Evolutionary conservation across 306 rosid genomes (phyloP), one percentile per base, ranked within the genome.

Genomic region (Abrus pulchellus): DNA sequence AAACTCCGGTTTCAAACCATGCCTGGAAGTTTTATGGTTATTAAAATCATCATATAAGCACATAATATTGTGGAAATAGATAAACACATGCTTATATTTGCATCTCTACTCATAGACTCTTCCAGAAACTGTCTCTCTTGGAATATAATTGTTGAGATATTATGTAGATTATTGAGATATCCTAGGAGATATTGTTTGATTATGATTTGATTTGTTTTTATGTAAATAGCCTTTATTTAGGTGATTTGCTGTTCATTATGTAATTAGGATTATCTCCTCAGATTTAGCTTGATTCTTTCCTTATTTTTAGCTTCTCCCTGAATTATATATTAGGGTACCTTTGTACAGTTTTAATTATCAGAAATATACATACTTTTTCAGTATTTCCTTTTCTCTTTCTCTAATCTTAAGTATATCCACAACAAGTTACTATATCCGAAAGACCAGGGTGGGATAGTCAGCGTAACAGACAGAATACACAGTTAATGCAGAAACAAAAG

Each of bases 1-100:
- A 56, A 73, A 90, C 84, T 69, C 97, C 97, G 65, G 94, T 90
- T 88, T 94, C 99, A 91, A 90, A 91, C 99, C 99, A 94, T 48
- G 99, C 97, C 99, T 94, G 90, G 65, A 85, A 88, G 72, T 88
- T 84, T 78, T 48, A 68, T 72, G 75, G 65, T 67, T 55, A 84
- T 56, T 76, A 86, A 60, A 76, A 68, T 52, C 52, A 79, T 79
- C 27, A 50, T 59, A 61, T 67, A 38, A 54, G n/a, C 74, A 82
- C 68, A 55, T 13, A 75, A 77, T 47, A 12, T 28, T 11, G 66
- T 83, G 61, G 68, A 59, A 63, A 49, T 50, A 28, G 11, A 57
- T 80, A 44, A 83, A 33, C 44, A 49, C 78, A 70, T 32, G 41
- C 30, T 41, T 76, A 70, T 75, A 63, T 64, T 71, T 75, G 80